A percentile compares a stretch with the other conserved stretches of the same genome.
Evolutionary conservation across 2,329 filamentous ascomycete species (phyloP).

Genomic region (Aureobasidium sp.): DNA sequence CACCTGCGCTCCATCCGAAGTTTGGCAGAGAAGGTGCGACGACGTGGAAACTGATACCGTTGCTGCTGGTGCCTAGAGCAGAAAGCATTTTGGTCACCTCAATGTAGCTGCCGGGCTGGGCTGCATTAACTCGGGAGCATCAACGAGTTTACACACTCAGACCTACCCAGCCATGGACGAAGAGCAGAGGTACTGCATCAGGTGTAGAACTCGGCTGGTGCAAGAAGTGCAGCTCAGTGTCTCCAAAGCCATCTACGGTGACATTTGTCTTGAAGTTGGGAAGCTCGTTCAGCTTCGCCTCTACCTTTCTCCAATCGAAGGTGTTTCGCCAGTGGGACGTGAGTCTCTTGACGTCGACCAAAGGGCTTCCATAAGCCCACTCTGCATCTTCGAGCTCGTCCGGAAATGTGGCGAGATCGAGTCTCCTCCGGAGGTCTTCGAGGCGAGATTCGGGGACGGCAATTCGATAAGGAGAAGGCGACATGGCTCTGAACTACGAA

Average conservation of each 20-base stretch:
- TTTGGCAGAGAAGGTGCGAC: constrained; percentile 49
- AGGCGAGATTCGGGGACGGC: constrained; percentile 45
- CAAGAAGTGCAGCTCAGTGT: constrained; percentile 56
- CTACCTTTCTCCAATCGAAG: constrained; percentile 55
- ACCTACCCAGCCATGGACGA: constrained; percentile 52
- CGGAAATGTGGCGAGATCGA: constrained; percentile 47
- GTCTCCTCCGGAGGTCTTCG: constrained; percentile 47
- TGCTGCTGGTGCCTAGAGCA: constrained; percentile 31
- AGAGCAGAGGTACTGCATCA: constrained; percentile 56
- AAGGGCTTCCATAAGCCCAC: constrained; percentile 53
- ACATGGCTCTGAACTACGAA: not conserved
- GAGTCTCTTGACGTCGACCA: constrained; percentile 53
- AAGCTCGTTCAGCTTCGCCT: constrained; percentile 51
- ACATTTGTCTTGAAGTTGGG: constrained; percentile 51
- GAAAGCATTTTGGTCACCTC: constrained; percentile 56
- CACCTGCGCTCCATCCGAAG: constrained; percentile 42
- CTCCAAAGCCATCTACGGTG: constrained; percentile 49
- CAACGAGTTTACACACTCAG: not conserved
- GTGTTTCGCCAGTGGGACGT: constrained; percentile 47
- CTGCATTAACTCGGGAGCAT: not conserved
- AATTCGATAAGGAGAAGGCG: constrained; percentile 37
- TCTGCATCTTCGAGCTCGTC: constrained; percentile 45
- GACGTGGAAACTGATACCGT: constrained; percentile 43
- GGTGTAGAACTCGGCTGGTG: constrained; percentile 45
- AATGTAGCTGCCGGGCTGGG: constrained; percentile 56